Conservation (phyloP, 1,284 basidiomycete genomes). For the Heterobasidion occidentale region DNA sequence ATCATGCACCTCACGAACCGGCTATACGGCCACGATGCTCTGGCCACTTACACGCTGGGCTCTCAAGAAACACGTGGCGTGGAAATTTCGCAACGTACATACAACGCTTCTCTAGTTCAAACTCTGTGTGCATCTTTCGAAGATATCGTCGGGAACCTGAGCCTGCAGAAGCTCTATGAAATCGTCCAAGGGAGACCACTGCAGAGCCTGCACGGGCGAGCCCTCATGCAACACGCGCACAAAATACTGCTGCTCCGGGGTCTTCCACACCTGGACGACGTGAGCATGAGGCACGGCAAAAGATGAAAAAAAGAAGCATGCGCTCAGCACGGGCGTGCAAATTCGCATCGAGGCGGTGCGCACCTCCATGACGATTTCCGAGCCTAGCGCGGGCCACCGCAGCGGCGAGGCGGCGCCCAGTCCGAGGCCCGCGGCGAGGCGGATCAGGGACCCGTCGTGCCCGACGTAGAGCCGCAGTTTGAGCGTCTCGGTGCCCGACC, state of each 20-base stretch:
- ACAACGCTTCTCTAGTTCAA: neutral
- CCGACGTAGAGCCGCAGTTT: conserved; percentile 39
- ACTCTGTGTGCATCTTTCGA: conserved; percentile 11
- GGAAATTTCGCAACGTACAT: no score
- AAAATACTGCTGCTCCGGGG: conserved; percentile 16
- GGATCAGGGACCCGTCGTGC: conserved; percentile 44
- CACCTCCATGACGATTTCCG: conserved; percentile 44
- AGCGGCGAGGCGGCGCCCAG: conserved; percentile 27
- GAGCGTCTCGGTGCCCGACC: conserved; percentile 24
- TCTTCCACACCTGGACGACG: conserved; percentile 34
- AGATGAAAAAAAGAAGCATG: neutral
- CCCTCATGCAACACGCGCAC: conserved; percentile 44
- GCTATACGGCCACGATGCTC: no score
- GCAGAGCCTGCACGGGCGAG: conserved; percentile 27
- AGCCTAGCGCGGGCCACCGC: conserved; percentile 44
- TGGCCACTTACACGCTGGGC: no score
- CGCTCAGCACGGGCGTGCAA: neutral
- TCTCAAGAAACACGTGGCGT: no score
- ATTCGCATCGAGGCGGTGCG: conserved; percentile 7
- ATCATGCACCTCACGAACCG: no score
- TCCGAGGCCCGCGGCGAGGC: conserved; percentile 38
- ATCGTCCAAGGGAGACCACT: conserved; percentile 28
- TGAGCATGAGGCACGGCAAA: neutral
- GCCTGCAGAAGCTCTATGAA: conserved; percentile 29
- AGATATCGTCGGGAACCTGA: conserved; percentile 31